These are phyloP conservation scores for Plantago rigida DNA, from an alignment of 305 asterid genomes.

Conservation along the genomic window DNA sequence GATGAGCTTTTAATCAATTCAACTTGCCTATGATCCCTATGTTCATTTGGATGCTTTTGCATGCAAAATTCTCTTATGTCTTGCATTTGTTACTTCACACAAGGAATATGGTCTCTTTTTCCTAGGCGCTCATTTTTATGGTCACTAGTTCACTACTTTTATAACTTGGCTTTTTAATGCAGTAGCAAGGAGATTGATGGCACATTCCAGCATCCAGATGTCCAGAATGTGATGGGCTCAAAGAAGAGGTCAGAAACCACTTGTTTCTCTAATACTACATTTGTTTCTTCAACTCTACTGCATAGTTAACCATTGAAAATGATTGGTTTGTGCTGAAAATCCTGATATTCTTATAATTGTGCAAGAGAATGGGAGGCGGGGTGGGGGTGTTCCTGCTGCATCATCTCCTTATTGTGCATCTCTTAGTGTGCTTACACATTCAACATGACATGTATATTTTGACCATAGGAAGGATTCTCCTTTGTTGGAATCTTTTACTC, in stretches of 20 bases:
- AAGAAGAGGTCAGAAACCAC: constrained; percentile 52
- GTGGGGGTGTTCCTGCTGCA: constrained; percentile 1
- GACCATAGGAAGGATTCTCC: not conserved
- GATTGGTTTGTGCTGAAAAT: not conserved
- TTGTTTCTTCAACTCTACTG: not conserved
- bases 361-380: not conserved
- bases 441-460: too few relatives aligned
- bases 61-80: too few relatives aligned
- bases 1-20: too few relatives aligned
- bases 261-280: not conserved
- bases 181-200: constrained; percentile 62
- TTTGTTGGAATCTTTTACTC: constrained; percentile 8
- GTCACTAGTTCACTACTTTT: not conserved
- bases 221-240: constrained; percentile 46
- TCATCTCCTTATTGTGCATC: not conserved
- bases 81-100: constrained; percentile 3
- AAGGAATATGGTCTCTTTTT: not conserved
- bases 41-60: too few relatives aligned
- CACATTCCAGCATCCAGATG: constrained; percentile 58
- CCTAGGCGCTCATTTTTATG: not conserved
- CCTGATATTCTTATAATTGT: not conserved
- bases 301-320: not conserved
- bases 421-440: not conserved
- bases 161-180: constrained; percentile 14
- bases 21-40: too few relatives aligned